Evolutionary conservation across 2,329 filamentous ascomycete genomes (phyloP).

Genomic region (Arthrobotrys musiformis): DNA sequence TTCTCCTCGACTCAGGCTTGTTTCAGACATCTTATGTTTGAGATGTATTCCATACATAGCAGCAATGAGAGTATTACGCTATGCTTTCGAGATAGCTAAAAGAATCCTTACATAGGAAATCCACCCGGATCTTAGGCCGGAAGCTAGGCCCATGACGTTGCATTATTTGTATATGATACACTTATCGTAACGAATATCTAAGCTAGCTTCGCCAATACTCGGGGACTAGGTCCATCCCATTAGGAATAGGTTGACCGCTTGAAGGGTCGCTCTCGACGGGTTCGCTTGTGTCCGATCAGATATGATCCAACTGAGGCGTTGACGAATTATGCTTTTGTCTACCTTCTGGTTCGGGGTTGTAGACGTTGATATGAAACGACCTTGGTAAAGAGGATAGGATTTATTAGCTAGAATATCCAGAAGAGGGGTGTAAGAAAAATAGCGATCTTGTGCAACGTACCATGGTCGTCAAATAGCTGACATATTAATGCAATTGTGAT

Average conservation of each 20-base stretch:
- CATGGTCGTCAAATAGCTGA: constrained; percentile 74
- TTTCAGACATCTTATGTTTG: constrained; percentile 47
- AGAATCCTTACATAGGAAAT: neutral
- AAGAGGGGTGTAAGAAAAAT: neutral
- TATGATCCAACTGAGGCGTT: constrained; percentile 83
- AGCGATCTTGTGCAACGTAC: constrained; percentile 62
- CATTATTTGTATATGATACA: constrained; percentile 32
- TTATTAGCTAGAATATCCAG: constrained; percentile 3
- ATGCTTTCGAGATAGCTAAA: neutral
- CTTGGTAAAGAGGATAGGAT: constrained; percentile 36
- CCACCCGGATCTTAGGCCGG: neutral
- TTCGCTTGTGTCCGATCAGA: constrained; percentile 81
- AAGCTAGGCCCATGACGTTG: neutral
- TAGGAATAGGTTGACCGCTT: constrained; percentile 90
- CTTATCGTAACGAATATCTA: neutral
- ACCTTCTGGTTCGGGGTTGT: constrained; percentile 61
- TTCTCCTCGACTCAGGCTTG: constrained; percentile 25
- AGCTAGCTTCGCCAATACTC: neutral
- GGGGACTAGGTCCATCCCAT: constrained; percentile 65
- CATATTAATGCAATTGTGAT: constrained; percentile 80
- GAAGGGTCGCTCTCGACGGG: constrained; percentile 83
- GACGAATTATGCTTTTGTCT: constrained; percentile 80
- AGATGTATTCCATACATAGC: constrained; percentile 34
- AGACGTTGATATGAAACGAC: constrained; percentile 11
- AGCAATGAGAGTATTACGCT: neutral